phyloP scores from a whole-genome alignment of 2,329 filamentous ascomycete genomes.

The Lecanicillium sp. region DNA sequence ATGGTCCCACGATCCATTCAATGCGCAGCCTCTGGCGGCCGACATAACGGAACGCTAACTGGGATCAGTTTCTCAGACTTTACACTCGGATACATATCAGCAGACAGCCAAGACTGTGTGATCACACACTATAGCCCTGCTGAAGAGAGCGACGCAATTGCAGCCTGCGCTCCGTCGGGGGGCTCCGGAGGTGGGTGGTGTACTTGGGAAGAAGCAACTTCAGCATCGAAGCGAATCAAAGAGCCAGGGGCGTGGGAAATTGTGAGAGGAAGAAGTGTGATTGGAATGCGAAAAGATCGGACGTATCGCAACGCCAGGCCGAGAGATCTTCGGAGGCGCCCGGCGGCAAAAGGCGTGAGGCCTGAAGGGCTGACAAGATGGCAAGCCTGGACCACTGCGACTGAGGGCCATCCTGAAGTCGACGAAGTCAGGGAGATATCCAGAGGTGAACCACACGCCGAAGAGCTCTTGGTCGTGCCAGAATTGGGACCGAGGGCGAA shows the following conservation, averaged over 20 bases:
- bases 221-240: conserved; percentile 47
- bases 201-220: conserved; percentile 45
- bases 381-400: conserved; percentile 50
- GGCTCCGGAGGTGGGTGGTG: conserved; percentile 39
- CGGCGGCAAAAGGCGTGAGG: conserved; percentile 15
- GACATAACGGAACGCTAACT: conserved; percentile 8
- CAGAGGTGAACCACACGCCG: conserved; percentile 33
- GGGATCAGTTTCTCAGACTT: conserved; percentile 51
- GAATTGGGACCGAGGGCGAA: conserved; percentile 58
- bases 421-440: conserved; percentile 43
- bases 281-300: conserved; percentile 53
- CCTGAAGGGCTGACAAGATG: conserved; percentile 26
- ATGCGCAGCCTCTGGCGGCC: conserved; percentile 45
- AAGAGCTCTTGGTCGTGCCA: conserved; percentile 55
- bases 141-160: conserved; percentile 49
- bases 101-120: conserved; percentile 55
- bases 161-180: conserved; percentile 35
- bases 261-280: conserved; percentile 52
- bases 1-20: conserved; percentile 56
- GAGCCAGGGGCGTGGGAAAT: conserved; percentile 62
- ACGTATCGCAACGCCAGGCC: conserved; percentile 9
- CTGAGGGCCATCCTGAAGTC: conserved; percentile 36
- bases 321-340: conserved; percentile 12
- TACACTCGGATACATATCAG: conserved; percentile 57
- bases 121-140: conserved; percentile 57